Conservation (phyloP, 306 rosid species). For the Nissolia schottii region DNA sequence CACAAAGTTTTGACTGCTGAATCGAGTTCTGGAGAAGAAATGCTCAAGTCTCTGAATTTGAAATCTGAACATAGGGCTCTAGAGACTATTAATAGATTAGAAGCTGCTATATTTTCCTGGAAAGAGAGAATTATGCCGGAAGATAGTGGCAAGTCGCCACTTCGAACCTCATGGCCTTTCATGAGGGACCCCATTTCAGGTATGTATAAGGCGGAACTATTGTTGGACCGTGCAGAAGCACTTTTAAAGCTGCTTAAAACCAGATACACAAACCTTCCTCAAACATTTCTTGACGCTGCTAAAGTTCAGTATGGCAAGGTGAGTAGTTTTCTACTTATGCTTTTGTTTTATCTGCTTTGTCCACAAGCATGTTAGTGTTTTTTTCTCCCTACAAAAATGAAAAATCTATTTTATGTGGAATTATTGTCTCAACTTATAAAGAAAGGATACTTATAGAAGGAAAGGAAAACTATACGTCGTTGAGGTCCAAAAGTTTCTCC, state of each 20-base stretch:
- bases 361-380: background rate
- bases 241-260: slow-evolving; percentile 57
- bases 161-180: slow-evolving; percentile 75
- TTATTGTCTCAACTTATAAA: background rate
- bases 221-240: slow-evolving; percentile 52
- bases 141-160: slow-evolving; percentile 52
- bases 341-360: background rate
- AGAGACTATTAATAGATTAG: slow-evolving; percentile 62
- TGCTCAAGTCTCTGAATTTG: slow-evolving; percentile 51
- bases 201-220: slow-evolving; percentile 47
- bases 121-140: slow-evolving; percentile 57
- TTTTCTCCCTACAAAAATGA: background rate
- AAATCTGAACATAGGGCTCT: slow-evolving; percentile 65
- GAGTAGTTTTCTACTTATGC: background rate
- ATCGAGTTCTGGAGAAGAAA: slow-evolving; percentile 48
- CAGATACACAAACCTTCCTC: slow-evolving; percentile 74
- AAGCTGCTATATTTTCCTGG: slow-evolving; percentile 73
- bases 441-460: background rate
- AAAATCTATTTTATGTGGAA: background rate
- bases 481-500: background rate
- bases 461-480: background rate
- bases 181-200: slow-evolving; percentile 54
- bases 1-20: slow-evolving; percentile 50
- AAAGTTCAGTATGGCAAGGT: slow-evolving; percentile 88
- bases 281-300: slow-evolving; percentile 72